A percentile compares a stretch with the other conserved stretches of the same genome.
These are phyloP conservation scores for Rhytidhysteron rufulum DNA, from an alignment of 2,329 filamentous ascomycete genomes.

Conservation along the genomic window DNA sequence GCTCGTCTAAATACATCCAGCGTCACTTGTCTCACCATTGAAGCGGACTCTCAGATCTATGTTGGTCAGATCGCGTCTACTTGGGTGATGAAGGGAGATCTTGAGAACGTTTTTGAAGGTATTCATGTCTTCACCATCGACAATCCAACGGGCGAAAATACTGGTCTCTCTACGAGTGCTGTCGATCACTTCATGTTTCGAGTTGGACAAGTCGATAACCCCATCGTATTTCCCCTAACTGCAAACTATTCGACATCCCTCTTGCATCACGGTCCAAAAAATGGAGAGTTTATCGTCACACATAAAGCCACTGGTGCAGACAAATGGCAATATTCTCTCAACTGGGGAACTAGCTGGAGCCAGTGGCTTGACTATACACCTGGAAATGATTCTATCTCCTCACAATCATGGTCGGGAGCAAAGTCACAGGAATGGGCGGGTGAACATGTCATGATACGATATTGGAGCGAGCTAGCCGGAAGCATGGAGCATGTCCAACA, in stretches of 20 bases:
- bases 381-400: slow-evolving; percentile 46
- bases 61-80: slow-evolving; percentile 52
- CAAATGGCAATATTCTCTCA: slow-evolving; percentile 59
- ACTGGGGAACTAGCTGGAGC: slow-evolving; percentile 58
- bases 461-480: slow-evolving; percentile 57
- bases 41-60: slow-evolving; percentile 29
- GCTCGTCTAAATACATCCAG: slow-evolving; percentile 44
- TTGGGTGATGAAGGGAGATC: slow-evolving; percentile 52
- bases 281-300: slow-evolving; percentile 47
- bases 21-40: slow-evolving; percentile 44
- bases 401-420: slow-evolving; percentile 57
- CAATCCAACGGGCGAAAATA: slow-evolving; percentile 47
- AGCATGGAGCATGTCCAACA: slow-evolving; percentile 60
- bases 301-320: slow-evolving; percentile 61
- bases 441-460: slow-evolving; percentile 61
- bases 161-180: slow-evolving; percentile 45
- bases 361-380: slow-evolving; percentile 56
- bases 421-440: slow-evolving; percentile 56
- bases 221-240: slow-evolving; percentile 53
- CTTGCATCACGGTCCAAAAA: slow-evolving; percentile 39
- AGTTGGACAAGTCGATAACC: slow-evolving; percentile 55
- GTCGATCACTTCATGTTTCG: slow-evolving; percentile 61
- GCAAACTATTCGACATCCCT: slow-evolving; percentile 58
- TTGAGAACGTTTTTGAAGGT: slow-evolving; percentile 58
- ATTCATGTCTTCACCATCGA: slow-evolving; percentile 56